Evolutionary conservation across 2,329 filamentous ascomycete genomes (phyloP).

Genomic region (Claviceps fusiformis): DNA sequence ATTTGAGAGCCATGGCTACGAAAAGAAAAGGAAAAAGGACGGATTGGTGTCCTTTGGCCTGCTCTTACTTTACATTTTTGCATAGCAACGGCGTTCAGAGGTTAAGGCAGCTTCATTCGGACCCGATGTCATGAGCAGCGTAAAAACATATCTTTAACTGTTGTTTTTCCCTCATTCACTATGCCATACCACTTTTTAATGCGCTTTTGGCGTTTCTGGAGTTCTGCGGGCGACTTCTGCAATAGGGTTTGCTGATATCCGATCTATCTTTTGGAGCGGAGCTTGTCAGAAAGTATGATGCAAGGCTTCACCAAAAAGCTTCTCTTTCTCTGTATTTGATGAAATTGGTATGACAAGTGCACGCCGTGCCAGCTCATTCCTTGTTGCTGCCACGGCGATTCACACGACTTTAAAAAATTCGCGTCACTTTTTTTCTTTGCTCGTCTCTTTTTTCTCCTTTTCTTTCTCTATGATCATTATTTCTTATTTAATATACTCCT

Average conservation of each 20-base stretch:
- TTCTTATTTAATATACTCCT: too few species aligned
- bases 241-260: neutral
- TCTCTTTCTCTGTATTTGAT: neutral
- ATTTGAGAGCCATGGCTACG: neutral
- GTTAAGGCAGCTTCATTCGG: neutral
- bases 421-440: too few species aligned
- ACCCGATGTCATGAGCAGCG: neutral
- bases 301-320: neutral
- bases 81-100: constrained; percentile 5
- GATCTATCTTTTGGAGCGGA: neutral
- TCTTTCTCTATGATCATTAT: too few species aligned
- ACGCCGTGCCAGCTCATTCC: neutral
- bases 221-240: neutral
- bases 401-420: too few species aligned
- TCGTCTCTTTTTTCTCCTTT: too few species aligned
- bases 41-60: neutral
- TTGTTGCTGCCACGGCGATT: neutral
- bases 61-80: neutral
- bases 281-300: neutral
- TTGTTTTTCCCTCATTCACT: neutral
- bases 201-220: neutral
- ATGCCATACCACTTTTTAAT: neutral
- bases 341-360: neutral
- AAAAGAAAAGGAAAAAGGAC: neutral
- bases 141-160: neutral